Conservation (phyloP, 73 alveolate species). For the Effrenium voratum region DNA sequence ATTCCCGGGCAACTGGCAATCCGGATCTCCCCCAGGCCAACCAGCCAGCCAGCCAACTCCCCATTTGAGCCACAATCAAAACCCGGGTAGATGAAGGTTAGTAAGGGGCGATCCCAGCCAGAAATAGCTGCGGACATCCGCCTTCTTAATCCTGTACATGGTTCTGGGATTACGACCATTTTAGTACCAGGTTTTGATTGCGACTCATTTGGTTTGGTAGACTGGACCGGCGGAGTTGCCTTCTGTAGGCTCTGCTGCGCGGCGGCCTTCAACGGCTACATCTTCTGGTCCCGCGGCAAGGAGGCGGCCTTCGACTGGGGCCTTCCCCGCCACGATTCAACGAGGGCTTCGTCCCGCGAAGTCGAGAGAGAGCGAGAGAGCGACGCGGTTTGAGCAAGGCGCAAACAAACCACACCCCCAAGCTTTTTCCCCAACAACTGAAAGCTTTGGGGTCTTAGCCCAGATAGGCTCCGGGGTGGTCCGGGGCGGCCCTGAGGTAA, state of each 20-base stretch:
- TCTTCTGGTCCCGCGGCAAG: conserved; percentile 77
- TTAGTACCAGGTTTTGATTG: not conserved
- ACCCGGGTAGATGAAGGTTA: not conserved
- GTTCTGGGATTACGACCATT: not conserved
- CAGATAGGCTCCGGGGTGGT: too few species aligned
- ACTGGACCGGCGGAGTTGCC: too few species aligned
- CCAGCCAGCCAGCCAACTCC: too few species aligned
- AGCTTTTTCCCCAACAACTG: too few species aligned
- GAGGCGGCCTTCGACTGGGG: conserved; percentile 94
- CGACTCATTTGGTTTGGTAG: not conserved
- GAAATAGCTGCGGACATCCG: not conserved
- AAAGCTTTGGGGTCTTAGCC: too few species aligned
- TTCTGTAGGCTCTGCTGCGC: conserved; percentile 63
- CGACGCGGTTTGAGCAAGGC: not conserved
- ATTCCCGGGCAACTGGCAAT: too few species aligned
- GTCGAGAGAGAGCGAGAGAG: not conserved
- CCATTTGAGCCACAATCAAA: not conserved
- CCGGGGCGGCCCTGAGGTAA: too few species aligned
- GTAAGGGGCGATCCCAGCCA: not conserved
- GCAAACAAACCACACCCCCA: not conserved
- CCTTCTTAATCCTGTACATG: not conserved
- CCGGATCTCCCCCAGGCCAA: too few species aligned
- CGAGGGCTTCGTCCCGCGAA: not conserved
- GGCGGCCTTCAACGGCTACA: conserved; percentile 46
- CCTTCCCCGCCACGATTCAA: not conserved